phyloP scores from a whole-genome alignment of 2,329 filamentous ascomycete genomes.

The Phaeoacremonium minimum region DNA sequence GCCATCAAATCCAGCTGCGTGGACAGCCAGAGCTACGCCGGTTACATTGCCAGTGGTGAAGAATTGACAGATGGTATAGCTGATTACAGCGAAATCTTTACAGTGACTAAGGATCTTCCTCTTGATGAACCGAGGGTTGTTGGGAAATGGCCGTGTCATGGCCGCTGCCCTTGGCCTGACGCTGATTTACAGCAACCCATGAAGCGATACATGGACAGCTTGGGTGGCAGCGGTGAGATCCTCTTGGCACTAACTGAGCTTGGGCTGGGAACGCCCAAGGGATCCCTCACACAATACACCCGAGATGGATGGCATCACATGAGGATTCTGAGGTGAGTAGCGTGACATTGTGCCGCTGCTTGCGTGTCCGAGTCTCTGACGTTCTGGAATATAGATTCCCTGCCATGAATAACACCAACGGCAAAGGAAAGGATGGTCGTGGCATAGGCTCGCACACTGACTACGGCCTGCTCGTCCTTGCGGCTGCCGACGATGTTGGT shows the following conservation, averaged over 20 bases:
- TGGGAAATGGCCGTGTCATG: constrained; percentile 43
- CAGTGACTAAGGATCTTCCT: constrained; percentile 42
- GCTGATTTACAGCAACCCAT: constrained; percentile 32
- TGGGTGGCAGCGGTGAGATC: constrained; percentile 36
- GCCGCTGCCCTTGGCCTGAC: constrained; percentile 43
- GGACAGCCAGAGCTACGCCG: constrained; percentile 38
- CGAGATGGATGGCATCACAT: constrained; percentile 48
- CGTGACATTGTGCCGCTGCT: not conserved
- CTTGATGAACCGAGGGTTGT: constrained; percentile 30
- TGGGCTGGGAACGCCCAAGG: constrained; percentile 33
- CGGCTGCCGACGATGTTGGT: constrained; percentile 43
- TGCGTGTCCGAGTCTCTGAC: too few relatives aligned
- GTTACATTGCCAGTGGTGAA: constrained; percentile 45
- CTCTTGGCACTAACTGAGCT: constrained; percentile 40
- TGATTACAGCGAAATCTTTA: constrained; percentile 49
- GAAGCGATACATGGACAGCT: constrained; percentile 32
- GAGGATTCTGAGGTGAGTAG: constrained; percentile 36
- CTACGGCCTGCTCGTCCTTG: constrained; percentile 46
- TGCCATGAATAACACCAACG: constrained; percentile 30
- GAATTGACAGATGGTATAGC: constrained; percentile 42
- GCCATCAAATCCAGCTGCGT: constrained; percentile 35
- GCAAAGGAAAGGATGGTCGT: constrained; percentile 42
- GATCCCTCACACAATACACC: constrained; percentile 34
- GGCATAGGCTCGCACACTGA: constrained; percentile 49
- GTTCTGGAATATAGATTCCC: constrained; percentile 22